Conservation (phyloP, 768 basidiomycete species). For the Mycena maculata region DNA sequence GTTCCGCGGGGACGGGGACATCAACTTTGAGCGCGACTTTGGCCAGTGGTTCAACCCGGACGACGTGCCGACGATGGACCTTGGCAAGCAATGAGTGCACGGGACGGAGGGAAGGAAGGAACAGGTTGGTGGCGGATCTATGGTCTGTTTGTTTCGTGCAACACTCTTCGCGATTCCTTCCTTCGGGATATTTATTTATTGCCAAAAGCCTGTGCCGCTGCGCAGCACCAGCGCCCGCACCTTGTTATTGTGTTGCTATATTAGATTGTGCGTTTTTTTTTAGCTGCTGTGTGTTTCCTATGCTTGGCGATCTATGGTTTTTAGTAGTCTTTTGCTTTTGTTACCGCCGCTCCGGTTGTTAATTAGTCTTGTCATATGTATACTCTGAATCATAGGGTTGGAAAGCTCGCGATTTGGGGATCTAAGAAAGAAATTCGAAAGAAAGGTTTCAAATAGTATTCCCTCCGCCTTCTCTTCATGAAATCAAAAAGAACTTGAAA, state of each 20-base stretch:
- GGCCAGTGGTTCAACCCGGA: constrained; percentile 81
- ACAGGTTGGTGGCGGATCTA: constrained; percentile 21
- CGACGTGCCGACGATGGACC: constrained; percentile 50
- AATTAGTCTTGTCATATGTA: constrained; percentile 33
- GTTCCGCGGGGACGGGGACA: constrained; percentile 58
- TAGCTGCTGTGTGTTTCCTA: constrained; percentile 29
- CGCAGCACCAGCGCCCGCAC: constrained; percentile 26
- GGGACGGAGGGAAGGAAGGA: constrained; percentile 16
- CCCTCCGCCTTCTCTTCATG: no score
- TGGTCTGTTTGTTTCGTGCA: constrained; percentile 21
- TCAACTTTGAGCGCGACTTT: constrained; percentile 81
- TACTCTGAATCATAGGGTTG: constrained; percentile 30
- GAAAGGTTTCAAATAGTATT: no score
- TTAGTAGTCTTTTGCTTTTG: constrained; percentile 26
- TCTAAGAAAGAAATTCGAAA: background rate
- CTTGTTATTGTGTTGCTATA: constrained; percentile 28
- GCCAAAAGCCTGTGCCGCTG: constrained; percentile 33
- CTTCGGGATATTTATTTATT: constrained; percentile 31
- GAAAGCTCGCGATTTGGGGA: constrained; percentile 12
- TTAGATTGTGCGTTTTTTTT: constrained; percentile 29
- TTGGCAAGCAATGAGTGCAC: constrained; percentile 27
- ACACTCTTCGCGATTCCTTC: constrained; percentile 15
- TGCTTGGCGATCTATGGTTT: constrained; percentile 20
- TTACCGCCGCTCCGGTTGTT: constrained; percentile 33
- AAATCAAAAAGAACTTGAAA: constrained; percentile 18